Evolutionary conservation across 2,329 filamentous ascomycete genomes (phyloP).

Genomic region (Domatiomyces catenatus): DNA sequence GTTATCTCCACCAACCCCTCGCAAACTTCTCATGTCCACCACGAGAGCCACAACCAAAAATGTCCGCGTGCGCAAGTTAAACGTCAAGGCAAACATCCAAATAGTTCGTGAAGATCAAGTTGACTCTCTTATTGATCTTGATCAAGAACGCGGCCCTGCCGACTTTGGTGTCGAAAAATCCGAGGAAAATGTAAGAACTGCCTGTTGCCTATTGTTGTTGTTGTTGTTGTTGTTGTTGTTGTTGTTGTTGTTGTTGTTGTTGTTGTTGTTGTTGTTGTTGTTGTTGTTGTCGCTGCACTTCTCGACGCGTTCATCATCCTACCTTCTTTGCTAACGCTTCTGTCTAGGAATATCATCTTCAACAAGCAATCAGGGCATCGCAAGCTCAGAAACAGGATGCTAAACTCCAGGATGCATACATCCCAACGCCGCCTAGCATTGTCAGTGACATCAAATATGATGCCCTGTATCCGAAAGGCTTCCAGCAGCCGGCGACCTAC

Average conservation of each 20-base stretch:
- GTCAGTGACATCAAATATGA: constrained; percentile 64
- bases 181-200: constrained; percentile 73
- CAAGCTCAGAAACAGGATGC: constrained; percentile 39
- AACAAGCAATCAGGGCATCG: constrained; percentile 59
- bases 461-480: constrained; percentile 63
- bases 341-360: constrained; percentile 78
- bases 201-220: neutral
- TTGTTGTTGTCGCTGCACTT: neutral
- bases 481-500: constrained; percentile 76
- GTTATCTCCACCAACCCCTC: neutral
- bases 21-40: neutral
- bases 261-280: neutral
- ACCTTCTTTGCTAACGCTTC: constrained; percentile 15
- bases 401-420: constrained; percentile 48
- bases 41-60: constrained; percentile 4
- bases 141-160: constrained; percentile 67
- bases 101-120: constrained; percentile 84
- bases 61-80: constrained; percentile 49
- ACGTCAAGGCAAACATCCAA: constrained; percentile 71
- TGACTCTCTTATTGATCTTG: constrained; percentile 72
- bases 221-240: neutral
- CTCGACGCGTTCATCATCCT: constrained; percentile 9
- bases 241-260: neutral
- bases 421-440: constrained; percentile 51
- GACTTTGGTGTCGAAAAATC: constrained; percentile 93